Percentiles rank a stretch among this genome's conserved stretches.
Evolutionary conservation across 169 alveolate species (phyloP).

Genomic region (Plasmodium blacklocki): DNA sequence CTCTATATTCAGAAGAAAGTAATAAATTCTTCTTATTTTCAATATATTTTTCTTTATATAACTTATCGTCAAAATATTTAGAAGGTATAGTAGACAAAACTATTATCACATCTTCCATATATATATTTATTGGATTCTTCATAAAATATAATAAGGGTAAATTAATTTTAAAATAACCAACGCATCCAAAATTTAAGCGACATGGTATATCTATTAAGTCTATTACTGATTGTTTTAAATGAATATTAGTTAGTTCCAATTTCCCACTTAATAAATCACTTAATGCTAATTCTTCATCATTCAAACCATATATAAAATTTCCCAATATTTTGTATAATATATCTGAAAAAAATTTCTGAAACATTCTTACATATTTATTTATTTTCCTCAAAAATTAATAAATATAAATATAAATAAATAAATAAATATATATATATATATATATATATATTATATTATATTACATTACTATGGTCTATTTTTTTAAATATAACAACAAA

Average conservation of each 20-base stretch:
- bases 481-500: too few species aligned
- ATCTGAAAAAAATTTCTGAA: conserved; percentile 70
- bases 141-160: conserved; percentile 75
- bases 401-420: too few species aligned
- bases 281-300: conserved; percentile 58
- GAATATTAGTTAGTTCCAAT: conserved; percentile 72
- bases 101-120: conserved; percentile 73
- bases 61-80: conserved; percentile 70
- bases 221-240: conserved; percentile 56
- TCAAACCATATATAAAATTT: conserved; percentile 65
- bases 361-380: conserved; percentile 17
- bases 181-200: conserved; percentile 74
- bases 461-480: too few species aligned
- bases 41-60: conserved; percentile 74
- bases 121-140: conserved; percentile 73
- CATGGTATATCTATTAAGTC: conserved; percentile 74
- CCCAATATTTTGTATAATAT: conserved; percentile 64
- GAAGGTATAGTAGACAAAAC: conserved; percentile 74
- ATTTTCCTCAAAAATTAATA: too few species aligned
- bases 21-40: conserved; percentile 58
- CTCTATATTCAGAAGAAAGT: conserved; percentile 75
- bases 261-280: conserved; percentile 71
- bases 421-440: too few species aligned
- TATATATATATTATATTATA: too few species aligned
- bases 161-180: conserved; percentile 75